Conservation (phyloP, 176 grass and related monocot genomes). For the Guadua angustifolia region DNA sequence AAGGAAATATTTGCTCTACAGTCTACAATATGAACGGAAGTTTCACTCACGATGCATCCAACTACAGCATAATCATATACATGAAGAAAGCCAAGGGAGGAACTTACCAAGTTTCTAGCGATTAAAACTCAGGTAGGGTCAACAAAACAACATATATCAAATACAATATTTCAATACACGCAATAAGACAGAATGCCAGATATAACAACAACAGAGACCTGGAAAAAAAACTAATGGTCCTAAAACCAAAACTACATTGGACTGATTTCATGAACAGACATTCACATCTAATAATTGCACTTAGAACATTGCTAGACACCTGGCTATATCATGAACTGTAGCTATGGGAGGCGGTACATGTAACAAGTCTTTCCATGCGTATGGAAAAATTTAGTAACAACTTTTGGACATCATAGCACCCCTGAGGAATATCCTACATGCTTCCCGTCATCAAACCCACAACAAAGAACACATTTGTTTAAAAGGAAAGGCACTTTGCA, state of each 20-base stretch:
- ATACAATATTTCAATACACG: too few relatives aligned
- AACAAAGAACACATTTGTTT: background rate
- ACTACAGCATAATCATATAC: background rate
- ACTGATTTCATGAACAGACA: background rate
- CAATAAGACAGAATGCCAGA: too few relatives aligned
- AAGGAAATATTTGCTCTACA: background rate
- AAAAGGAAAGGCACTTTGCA: constrained; percentile 17
- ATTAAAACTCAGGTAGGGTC: background rate
- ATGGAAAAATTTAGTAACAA: background rate
- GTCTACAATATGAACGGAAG: background rate
- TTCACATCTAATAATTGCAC: background rate
- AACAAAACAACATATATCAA: background rate
- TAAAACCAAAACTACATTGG: background rate
- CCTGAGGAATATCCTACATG: background rate
- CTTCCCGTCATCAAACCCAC: background rate
- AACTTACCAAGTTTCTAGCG: background rate
- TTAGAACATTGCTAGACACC: background rate
- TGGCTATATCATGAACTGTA: background rate
- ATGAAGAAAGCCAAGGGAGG: background rate
- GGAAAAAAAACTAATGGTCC: background rate
- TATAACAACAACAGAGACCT: background rate
- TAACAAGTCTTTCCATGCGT: background rate
- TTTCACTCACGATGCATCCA: too few relatives aligned
- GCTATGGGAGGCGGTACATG: background rate
- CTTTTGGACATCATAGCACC: background rate